Percentiles rank a stretch among this genome's conserved stretches.
Conservation (phyloP, 148 eudicot species). For the Bassia scoparia region DNA sequence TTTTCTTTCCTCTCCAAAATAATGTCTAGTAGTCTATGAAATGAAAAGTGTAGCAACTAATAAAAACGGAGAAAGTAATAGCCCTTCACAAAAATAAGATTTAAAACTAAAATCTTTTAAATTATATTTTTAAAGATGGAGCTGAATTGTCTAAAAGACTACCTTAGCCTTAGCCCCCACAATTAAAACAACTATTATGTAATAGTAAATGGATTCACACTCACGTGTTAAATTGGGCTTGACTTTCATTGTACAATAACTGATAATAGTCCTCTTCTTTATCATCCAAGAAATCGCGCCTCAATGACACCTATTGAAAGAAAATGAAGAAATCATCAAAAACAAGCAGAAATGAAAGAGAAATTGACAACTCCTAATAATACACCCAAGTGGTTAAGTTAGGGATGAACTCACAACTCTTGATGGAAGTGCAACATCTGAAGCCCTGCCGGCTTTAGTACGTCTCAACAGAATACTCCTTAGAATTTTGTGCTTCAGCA, state of each 20-base stretch:
- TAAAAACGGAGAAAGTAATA: too few species aligned
- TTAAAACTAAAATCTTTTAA: too few species aligned
- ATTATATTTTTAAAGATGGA: too few species aligned
- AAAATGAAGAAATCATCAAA: slow-evolving; percentile 10
- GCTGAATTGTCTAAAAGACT: too few species aligned
- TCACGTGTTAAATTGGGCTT: slow-evolving; percentile 75
- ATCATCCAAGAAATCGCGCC: slow-evolving; percentile 75
- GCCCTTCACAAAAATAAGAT: neutral
- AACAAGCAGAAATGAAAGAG: neutral
- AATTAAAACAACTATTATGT: too few species aligned
- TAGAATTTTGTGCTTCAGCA: slow-evolving; percentile 74
- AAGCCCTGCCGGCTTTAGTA: slow-evolving; percentile 85
- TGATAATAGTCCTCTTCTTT: slow-evolving; percentile 84
- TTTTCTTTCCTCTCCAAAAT: too few species aligned
- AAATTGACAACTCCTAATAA: neutral
- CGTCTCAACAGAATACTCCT: slow-evolving; percentile 71
- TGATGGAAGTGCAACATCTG: slow-evolving; percentile 95
- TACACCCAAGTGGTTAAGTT: too few species aligned
- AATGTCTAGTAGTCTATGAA: too few species aligned
- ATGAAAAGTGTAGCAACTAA: too few species aligned
- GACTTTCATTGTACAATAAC: slow-evolving; percentile 77
- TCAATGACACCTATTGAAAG: slow-evolving; percentile 48
- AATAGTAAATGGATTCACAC: slow-evolving; percentile 18
- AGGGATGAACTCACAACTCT: slow-evolving; percentile 57
- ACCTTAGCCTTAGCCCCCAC: too few species aligned